These are phyloP conservation scores for Poteriospumella lacustris DNA, from an alignment of 108 stramenopile species.

Conservation along the genomic window DNA sequence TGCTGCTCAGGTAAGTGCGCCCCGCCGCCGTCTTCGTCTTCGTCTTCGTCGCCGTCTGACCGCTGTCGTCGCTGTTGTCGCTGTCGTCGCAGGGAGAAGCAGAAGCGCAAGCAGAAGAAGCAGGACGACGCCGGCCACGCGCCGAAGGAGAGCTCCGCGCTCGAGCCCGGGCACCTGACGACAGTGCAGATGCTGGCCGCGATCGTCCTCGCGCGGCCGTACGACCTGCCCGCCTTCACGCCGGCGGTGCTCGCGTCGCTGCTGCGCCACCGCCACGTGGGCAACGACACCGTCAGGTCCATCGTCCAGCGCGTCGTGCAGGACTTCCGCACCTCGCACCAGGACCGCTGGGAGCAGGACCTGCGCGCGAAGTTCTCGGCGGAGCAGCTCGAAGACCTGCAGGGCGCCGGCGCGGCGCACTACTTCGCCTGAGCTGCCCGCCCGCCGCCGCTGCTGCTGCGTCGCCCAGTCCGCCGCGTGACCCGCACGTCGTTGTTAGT, in stretches of 20 bases:
- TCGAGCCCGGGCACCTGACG: not conserved
- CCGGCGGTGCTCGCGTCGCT: conserved; percentile 12
- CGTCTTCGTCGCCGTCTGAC: no score
- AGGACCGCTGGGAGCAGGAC: conserved; percentile 27
- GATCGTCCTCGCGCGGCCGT: not conserved
- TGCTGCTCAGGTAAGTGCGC: conserved; percentile 8
- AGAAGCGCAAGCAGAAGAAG: no score
- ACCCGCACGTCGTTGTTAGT: no score
- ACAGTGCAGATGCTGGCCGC: conserved; percentile 9
- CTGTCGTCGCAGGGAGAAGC: no score
- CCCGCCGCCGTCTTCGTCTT: no score
- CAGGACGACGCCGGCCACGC: no score
- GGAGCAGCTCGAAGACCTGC: conserved; percentile 21
- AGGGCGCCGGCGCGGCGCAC: conserved; percentile 24
- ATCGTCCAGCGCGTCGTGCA: not conserved
- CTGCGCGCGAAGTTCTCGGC: not conserved
- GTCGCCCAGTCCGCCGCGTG: no score
- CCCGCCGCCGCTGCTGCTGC: no score
- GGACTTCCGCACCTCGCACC: not conserved
- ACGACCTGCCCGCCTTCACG: conserved; percentile 21
- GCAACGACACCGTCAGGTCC: no score
- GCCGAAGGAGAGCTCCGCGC: no score
- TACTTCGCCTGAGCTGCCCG: conserved; percentile 9
- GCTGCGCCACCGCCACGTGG: not conserved
- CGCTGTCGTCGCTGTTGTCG: no score